Conservation (phyloP, 2,329 filamentous ascomycete species). For the Aureobasidium sp. region DNA sequence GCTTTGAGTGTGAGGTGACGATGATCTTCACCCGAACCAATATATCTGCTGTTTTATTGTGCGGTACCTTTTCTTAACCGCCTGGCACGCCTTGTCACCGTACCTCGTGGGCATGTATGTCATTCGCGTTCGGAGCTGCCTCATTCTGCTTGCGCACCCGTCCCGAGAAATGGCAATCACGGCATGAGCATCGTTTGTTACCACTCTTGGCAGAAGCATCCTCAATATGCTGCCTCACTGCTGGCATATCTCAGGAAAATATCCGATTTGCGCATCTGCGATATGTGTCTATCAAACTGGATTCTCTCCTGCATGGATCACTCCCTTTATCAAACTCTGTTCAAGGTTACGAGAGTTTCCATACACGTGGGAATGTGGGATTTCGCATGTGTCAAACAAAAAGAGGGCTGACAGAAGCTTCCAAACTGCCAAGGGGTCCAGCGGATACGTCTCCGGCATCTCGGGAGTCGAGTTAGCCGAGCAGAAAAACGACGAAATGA, state of each 20-base stretch:
- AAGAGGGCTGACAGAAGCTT: background rate
- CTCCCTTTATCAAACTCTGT: background rate
- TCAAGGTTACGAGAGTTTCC: background rate
- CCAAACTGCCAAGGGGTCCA: background rate
- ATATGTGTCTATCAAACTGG: background rate
- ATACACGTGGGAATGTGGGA: background rate
- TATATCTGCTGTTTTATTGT: background rate
- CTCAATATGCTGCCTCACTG: background rate
- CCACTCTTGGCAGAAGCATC: background rate
- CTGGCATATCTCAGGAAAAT: background rate
- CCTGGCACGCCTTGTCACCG: background rate
- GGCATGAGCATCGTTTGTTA: background rate
- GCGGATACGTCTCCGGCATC: background rate
- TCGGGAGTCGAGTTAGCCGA: background rate
- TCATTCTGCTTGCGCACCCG: too few species aligned
- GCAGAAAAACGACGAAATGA: background rate
- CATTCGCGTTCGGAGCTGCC: background rate
- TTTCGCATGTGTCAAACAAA: background rate
- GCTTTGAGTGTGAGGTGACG: background rate
- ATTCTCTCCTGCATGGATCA: too few species aligned
- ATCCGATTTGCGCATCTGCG: background rate
- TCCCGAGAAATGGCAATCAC: too few species aligned
- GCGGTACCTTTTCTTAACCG: background rate
- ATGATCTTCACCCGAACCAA: background rate
- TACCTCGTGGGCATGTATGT: background rate